Base-by-base conservation (phyloP, 108 stramenopile genomes). In the Nitzschia sp. region DNA sequence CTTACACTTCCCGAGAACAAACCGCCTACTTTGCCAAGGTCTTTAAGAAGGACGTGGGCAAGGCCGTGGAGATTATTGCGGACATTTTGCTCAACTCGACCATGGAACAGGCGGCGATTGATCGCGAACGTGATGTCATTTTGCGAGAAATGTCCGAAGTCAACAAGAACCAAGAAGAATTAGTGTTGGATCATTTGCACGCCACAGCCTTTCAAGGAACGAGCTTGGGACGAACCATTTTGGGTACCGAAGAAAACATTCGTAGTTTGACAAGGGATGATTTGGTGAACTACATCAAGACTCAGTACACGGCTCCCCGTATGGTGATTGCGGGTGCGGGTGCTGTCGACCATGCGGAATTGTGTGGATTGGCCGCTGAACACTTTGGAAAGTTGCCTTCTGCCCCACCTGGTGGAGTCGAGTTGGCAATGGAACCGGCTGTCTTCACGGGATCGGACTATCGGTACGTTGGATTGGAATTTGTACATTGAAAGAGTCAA, bases 21-120 rank as follows among this genome's bases (percentile, higher is more conserved):
- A 99, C 99, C 6, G 98, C 98, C 17, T 99, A 99, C 82, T 99
- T 96, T 80, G 98, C 98, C 62, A 97, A 97, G 74, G 97, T 98
- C 0, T 99, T 99, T 79, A 90, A 97, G 79, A 82, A 93, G 38
- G 97, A 99, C 64, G 96, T 99, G 2, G 85, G 78, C 0, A 71
- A 74, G 59, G 99, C 98, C 29, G 84, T 99, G 64, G 99, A 99
- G 72, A 97, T 99, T 63, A 83, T 99, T 51, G 74, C 89, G 48
- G 99, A 99, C 80, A 98, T 99, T 64, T 64, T 99, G 55, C 78
- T 96, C 59, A 86, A 95, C 72, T 91, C 93, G 46, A 91, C 82
- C 36, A 69, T 98, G 49, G 97, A 98, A 48, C 79, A 80, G 13
- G 71, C 65, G 5, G 95, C 97, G 54, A 95, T 99, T 71, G 76